Evolutionary conservation across 2,329 filamentous ascomycete species (phyloP).

Genomic region (Celoporthe dispersa): DNA sequence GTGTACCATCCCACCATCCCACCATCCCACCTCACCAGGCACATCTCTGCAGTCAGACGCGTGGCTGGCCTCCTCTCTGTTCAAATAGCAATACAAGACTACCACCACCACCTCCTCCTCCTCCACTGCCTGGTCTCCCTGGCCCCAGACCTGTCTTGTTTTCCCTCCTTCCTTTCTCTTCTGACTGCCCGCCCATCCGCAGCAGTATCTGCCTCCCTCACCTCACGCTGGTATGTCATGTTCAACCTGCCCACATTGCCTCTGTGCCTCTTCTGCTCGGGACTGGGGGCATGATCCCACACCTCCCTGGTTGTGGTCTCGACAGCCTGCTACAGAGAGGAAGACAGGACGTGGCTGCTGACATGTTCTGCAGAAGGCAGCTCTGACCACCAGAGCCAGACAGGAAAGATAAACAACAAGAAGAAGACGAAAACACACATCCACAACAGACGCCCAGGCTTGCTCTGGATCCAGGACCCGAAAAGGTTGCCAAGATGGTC

Average conservation of each 20-base stretch:
- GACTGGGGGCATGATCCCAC: no score
- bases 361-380: background rate
- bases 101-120: background rate
- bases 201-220: background rate
- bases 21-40: background rate
- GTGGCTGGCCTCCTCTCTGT: background rate
- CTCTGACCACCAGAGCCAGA: background rate
- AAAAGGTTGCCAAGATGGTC: constrained; percentile 57
- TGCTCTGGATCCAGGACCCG: no score
- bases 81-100: background rate
- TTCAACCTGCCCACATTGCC: background rate
- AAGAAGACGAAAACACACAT: no score
- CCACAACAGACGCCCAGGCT: no score
- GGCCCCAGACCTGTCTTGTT: background rate
- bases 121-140: background rate
- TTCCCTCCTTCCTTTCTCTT: background rate
- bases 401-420: no score
- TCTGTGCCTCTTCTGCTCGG: no score
- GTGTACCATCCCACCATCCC: background rate
- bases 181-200: background rate
- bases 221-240: background rate
- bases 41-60: background rate
- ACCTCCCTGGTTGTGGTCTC: no score
- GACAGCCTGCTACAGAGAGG: no score
- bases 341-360: background rate